Base-by-base conservation (phyloP, 495 filamentous ascomycete species). In the Mycothermus thermophilus region DNA sequence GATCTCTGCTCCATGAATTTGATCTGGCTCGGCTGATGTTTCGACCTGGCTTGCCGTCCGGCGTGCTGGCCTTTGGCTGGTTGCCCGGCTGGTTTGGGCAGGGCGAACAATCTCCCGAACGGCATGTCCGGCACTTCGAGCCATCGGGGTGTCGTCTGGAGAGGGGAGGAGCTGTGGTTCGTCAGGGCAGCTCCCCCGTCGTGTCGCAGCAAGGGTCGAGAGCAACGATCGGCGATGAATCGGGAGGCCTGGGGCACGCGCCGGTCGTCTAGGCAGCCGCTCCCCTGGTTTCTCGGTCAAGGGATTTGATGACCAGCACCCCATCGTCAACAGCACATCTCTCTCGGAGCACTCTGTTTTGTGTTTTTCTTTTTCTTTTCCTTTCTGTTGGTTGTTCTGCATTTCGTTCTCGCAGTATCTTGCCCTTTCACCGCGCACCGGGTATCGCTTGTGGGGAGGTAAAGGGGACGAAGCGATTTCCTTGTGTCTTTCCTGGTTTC, bases 361-460 rank as follows among this genome's bases (percentile, higher is more conserved):
- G 47, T 33, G 29, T 48, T 40, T 38, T 42, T 27, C 24, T 23
- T 23, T 44, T 46, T 44, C 44, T 36, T 13, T 47, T 48, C 8
- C 28, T 38, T 41, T 45, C 32, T 19, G 30, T 39, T 23, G 38
- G 20, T 32, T 32, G 41, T 40, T 41, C 25, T 43, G 44, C 43
- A 40, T 41, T 43, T 41, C 41, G 44, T 47, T 25, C 11, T 11
- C 6, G 22, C 22, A 6, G 11, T 25, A n/a, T n/a, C n/a, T n/a
- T n/a, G n/a, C n/a, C n/a, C n/a, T n/a, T n/a, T n/a, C n/a, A n/a
- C n/a, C n/a, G n/a, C 49, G 52, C 50, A 57, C 45, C 52, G 37
- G 48, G 40, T 40, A 45, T 47, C 52, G 53, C 58, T 59, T 55
- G 57, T 56, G 57, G 57, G 57, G 59, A 62, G 51, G 58, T 38